Base-by-base conservation (phyloP, 2,329 filamentous ascomycete species). In the Coniella lustricola region DNA sequence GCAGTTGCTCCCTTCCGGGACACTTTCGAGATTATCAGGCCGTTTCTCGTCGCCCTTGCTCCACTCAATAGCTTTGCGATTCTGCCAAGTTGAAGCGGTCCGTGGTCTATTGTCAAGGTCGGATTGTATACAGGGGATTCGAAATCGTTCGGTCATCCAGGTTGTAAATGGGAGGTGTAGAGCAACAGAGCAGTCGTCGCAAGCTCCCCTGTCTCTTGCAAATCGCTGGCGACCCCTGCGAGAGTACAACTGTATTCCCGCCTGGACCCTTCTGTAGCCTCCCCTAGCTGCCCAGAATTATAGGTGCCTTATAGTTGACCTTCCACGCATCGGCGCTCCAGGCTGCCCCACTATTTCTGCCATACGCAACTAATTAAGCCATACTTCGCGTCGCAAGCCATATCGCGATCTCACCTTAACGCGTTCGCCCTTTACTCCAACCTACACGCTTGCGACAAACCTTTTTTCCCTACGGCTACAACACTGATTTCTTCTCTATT, bases 321-420 rank as follows among this genome's bases (percentile, higher is more conserved):
- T n/a, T n/a, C n/a, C n/a, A n/a, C n/a, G n/a, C n/a, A n/a, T n/a
- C n/a, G n/a, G 31, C 40, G 17, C 18, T 16, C n/a, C 17, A 49
- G 25, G 25, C 33, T 16, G 38, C 50, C 43, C 50, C 50, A 52
- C 45, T 37, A 20, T 48, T 38, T 14, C 25, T 21, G 13, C 17
- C 17, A 14, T 13, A 32, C 22, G 45, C 32, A 36, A 22, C 32
- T 41, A 48, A 35, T 42, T 42, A 37, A 48, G 38, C 38, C 36
- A 20, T 42, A 37, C 37, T 43, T 31, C 50, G 50, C 50, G 50
- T 52, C 50, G 25, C 35, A 33, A 10, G 5, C 17, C 31, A 29
- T 18, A 43, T 31, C 40, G 49, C 49, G 42, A 45, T 25, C 17
- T 37, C 3, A 44, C 20, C n/a, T 36, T 44, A 16, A 29, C 40